A percentile compares a stretch with the other conserved stretches of the same genome.
Evolutionary conservation across 169 alveolate species (phyloP).

Genomic region (Cryptosporidium meleagridis): DNA sequence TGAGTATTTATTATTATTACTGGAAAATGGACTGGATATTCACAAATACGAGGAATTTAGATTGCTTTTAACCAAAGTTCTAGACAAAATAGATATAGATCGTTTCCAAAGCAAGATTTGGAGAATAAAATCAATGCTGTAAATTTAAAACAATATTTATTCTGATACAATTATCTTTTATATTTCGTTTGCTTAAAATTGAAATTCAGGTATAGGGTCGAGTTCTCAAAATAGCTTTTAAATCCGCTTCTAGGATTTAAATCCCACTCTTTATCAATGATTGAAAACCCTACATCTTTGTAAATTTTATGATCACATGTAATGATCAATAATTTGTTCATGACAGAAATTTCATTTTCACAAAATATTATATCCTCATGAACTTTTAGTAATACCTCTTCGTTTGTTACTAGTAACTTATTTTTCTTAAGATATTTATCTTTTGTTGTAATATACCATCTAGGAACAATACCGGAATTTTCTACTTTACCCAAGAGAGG

Average conservation of each 20-base stretch:
- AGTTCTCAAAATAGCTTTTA: constrained; percentile 53
- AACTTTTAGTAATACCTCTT: background rate
- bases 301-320: constrained; percentile 45
- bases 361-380: constrained; percentile 3
- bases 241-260: constrained; percentile 49
- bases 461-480: constrained; percentile 41
- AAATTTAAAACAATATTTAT: background rate
- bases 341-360: constrained; percentile 1
- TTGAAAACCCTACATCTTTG: constrained; percentile 60
- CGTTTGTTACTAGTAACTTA: background rate
- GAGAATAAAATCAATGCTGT: background rate
- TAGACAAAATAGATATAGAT: background rate
- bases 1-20: constrained; percentile 27
- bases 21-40: constrained; percentile 2
- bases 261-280: constrained; percentile 72
- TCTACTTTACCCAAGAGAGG: constrained; percentile 11
- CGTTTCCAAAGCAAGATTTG: constrained; percentile 9
- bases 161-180: constrained; percentile 3
- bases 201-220: constrained; percentile 48
- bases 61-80: background rate
- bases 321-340: constrained; percentile 16
- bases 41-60: background rate
- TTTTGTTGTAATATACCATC: constrained; percentile 65
- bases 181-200: constrained; percentile 50
- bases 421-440: constrained; percentile 39